Conservation (phyloP, 768 basidiomycete genomes). For the Termitomyces eurrhizus region DNA sequence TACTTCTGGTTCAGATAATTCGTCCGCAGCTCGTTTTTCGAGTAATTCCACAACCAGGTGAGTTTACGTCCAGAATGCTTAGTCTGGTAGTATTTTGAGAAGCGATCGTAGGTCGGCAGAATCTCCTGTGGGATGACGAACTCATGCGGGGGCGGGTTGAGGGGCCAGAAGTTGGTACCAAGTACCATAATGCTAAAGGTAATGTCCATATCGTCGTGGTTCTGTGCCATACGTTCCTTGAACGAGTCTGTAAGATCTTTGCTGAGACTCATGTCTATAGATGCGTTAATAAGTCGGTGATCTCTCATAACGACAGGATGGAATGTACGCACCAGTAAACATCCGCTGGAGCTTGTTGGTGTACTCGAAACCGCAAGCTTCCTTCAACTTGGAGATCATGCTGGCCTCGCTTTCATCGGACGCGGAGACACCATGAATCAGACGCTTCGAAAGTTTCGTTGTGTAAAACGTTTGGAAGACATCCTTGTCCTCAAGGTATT, state of each 20-base stretch:
- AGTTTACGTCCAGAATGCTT: slow-evolving; percentile 95
- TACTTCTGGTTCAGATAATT: slow-evolving; percentile 95
- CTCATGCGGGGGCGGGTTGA: slow-evolving; percentile 80
- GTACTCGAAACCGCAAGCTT: slow-evolving; percentile 98
- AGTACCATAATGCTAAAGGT: slow-evolving; percentile 94
- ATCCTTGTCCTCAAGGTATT: slow-evolving; percentile 99
- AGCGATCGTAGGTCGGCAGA: slow-evolving; percentile 83
- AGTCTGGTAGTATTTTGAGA: slow-evolving; percentile 91
- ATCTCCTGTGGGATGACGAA: slow-evolving; percentile 91
- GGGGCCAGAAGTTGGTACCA: slow-evolving; percentile 96
- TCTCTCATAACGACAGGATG: background rate
- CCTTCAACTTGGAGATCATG: slow-evolving; percentile 99
- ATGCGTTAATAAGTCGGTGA: slow-evolving; percentile 1
- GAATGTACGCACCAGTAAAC: slow-evolving; percentile 78
- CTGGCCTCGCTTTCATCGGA: slow-evolving; percentile 97
- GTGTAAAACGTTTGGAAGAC: slow-evolving; percentile 99
- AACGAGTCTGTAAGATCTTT: slow-evolving; percentile 96
- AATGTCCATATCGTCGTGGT: slow-evolving; percentile 86
- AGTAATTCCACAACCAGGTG: slow-evolving; percentile 98
- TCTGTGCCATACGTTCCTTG: slow-evolving; percentile 91
- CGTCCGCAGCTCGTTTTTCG: slow-evolving; percentile 94
- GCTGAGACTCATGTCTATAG: slow-evolving; percentile 87
- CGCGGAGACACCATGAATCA: slow-evolving; percentile 89
- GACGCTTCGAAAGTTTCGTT: slow-evolving; percentile 91
- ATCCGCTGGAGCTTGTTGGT: slow-evolving; percentile 97